Evolutionary conservation across 2,329 filamentous ascomycete genomes (phyloP).

Genomic region (Torrubiella hemipterigena): DNA sequence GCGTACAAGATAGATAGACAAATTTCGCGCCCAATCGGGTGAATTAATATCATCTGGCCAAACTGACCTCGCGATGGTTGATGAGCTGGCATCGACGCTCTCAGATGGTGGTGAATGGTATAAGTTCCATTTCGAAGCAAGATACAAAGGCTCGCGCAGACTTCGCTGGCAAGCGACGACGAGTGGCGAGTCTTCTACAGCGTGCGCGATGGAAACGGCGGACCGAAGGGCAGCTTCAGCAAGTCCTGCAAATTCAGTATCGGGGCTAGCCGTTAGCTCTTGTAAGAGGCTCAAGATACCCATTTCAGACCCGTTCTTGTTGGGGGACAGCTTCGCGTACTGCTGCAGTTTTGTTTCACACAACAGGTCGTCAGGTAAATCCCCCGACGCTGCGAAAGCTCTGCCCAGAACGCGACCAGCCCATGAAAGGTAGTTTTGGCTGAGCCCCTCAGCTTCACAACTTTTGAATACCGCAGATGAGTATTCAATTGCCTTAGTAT

Average conservation of each 20-base stretch:
- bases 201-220: conserved; percentile 41
- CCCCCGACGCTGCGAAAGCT: conserved; percentile 67
- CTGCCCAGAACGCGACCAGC: conserved; percentile 73
- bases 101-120: conserved; percentile 47
- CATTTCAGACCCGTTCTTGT: conserved; percentile 46
- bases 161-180: conserved; percentile 37
- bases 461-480: conserved; percentile 65
- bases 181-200: conserved; percentile 33
- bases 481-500: conserved; percentile 49
- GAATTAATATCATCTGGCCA: conserved; percentile 29
- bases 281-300: conserved; percentile 51
- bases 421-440: conserved; percentile 68
- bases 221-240: conserved; percentile 48
- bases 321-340: conserved; percentile 34
- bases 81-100: conserved; percentile 2
- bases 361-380: conserved; percentile 47
- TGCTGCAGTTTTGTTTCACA: conserved; percentile 44
- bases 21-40: conserved; percentile 45
- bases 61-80: conserved; percentile 10
- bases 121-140: conserved; percentile 43
- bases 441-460: conserved; percentile 51
- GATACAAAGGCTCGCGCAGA: conserved; percentile 37
- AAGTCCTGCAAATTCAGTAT: conserved; percentile 42
- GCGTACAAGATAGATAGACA: conserved; percentile 50
- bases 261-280: conserved; percentile 45